Evolutionary conservation across 306 rosid species (phyloP).

Genomic region (Trifolium subterraneum): DNA sequence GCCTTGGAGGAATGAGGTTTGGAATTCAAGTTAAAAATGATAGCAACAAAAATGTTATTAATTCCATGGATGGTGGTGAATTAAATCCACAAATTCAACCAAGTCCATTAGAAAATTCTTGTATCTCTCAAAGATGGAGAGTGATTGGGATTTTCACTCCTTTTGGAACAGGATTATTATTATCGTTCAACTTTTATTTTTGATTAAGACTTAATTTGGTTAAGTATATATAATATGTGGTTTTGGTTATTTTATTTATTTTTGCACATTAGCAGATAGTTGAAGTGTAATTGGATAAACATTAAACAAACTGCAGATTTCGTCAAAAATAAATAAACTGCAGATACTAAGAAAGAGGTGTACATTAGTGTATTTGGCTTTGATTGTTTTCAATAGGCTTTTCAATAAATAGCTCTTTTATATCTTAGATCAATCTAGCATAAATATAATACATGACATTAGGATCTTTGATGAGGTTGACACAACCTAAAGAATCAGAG

Average conservation of each 20-base stretch:
- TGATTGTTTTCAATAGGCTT: too few relatives aligned
- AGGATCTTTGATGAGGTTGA: too few relatives aligned
- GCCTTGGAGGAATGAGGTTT: conserved; percentile 59
- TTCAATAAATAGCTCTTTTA: too few relatives aligned
- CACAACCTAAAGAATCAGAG: too few relatives aligned
- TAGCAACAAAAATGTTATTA: conserved; percentile 4
- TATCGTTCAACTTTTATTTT: conserved; percentile 26
- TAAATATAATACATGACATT: too few relatives aligned
- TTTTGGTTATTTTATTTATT: conserved; percentile 8
- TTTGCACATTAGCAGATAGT: too few relatives aligned
- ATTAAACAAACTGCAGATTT: too few relatives aligned
- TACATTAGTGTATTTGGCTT: too few relatives aligned
- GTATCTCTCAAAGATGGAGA: conserved; percentile 29
- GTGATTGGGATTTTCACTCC: conserved; percentile 14
- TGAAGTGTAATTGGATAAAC: too few relatives aligned
- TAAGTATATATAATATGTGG: neutral
- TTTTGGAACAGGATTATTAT: conserved; percentile 41
- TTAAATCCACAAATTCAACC: conserved; percentile 39
- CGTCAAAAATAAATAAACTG: too few relatives aligned
- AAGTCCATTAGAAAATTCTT: conserved; percentile 31
- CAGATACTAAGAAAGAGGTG: too few relatives aligned
- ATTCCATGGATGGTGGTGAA: conserved; percentile 8
- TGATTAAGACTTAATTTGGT: conserved; percentile 23
- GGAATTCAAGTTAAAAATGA: conserved; percentile 34
- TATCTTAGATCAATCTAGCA: too few relatives aligned